These are phyloP conservation scores for Elaeis guineensis DNA, from an alignment of 176 grass and related monocot species.

Conservation along the genomic window DNA sequence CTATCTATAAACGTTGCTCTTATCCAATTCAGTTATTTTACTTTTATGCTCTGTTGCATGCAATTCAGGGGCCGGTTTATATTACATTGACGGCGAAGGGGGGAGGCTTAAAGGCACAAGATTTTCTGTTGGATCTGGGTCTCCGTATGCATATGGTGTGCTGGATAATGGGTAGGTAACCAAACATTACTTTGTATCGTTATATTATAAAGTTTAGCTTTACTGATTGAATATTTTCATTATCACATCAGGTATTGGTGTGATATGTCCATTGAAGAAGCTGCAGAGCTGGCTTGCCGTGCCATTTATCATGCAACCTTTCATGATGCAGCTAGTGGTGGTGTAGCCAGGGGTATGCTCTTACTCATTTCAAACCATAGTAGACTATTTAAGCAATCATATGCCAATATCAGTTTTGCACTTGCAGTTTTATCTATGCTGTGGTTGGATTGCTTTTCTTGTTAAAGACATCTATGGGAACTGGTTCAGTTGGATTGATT, in stretches of 20 bases:
- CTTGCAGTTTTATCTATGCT: too few species aligned
- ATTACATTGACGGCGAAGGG: slow-evolving; percentile 98
- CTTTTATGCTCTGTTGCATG: too few species aligned
- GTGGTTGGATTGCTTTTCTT: too few species aligned
- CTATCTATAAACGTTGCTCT: too few species aligned
- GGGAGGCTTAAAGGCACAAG: slow-evolving; percentile 69
- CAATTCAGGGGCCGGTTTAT: slow-evolving; percentile 75
- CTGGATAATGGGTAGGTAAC: slow-evolving; percentile 63
- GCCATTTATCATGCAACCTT: slow-evolving; percentile 90
- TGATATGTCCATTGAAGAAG: slow-evolving; percentile 76
- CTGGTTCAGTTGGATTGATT: too few species aligned
- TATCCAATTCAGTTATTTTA: too few species aligned
- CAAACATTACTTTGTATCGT: neutral
- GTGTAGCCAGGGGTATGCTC: slow-evolving; percentile 78
- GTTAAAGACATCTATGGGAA: too few species aligned
- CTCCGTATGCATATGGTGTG: slow-evolving; percentile 86
- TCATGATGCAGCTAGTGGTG: slow-evolving; percentile 90
- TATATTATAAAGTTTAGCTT: neutral
- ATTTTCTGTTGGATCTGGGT: slow-evolving; percentile 95
- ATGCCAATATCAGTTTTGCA: too few species aligned
- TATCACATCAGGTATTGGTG: slow-evolving; percentile 52
- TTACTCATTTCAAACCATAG: neutral
- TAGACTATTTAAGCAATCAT: too few species aligned
- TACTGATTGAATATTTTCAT: slow-evolving; percentile 5
- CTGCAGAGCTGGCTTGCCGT: slow-evolving; percentile 61